phyloP scores from a whole-genome alignment of 2,329 filamentous ascomycete genomes.

The Hypoxylon sp. region DNA sequence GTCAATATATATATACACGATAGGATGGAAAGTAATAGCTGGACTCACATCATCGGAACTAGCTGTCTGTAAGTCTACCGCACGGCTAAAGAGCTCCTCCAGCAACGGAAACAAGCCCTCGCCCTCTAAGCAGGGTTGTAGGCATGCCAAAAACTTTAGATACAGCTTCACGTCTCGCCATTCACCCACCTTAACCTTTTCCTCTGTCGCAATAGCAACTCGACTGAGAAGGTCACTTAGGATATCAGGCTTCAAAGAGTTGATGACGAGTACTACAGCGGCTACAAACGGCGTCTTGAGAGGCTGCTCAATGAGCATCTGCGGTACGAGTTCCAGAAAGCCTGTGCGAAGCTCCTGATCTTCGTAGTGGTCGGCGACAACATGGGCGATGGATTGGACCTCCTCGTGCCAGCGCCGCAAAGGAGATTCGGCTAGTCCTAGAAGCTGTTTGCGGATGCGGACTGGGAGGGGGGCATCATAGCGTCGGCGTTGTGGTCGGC shows the following conservation, averaged over 20 bases:
- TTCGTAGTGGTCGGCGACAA: constrained; percentile 87
- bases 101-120: constrained; percentile 89
- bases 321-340: constrained; percentile 81
- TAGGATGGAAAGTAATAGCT: background rate
- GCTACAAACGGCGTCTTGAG: constrained; percentile 98
- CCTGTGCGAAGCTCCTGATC: constrained; percentile 81
- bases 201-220: constrained; percentile 73
- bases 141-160: constrained; percentile 88
- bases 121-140: constrained; percentile 84
- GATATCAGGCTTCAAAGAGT: constrained; percentile 82
- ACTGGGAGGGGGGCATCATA: constrained; percentile 79
- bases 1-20: background rate
- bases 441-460: constrained; percentile 82
- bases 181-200: constrained; percentile 77
- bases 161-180: constrained; percentile 95
- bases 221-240: constrained; percentile 78
- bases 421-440: constrained; percentile 86
- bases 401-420: constrained; percentile 85
- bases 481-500: constrained; percentile 79
- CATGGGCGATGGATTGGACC: constrained; percentile 79
- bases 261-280: constrained; percentile 83
- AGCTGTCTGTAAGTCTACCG: constrained; percentile 93
- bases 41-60: constrained; percentile 89
- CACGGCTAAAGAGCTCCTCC: constrained; percentile 90
- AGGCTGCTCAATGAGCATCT: constrained; percentile 89